Evolutionary conservation across 169 alveolate genomes (phyloP).

Genomic region (Cryptosporidium canis): DNA sequence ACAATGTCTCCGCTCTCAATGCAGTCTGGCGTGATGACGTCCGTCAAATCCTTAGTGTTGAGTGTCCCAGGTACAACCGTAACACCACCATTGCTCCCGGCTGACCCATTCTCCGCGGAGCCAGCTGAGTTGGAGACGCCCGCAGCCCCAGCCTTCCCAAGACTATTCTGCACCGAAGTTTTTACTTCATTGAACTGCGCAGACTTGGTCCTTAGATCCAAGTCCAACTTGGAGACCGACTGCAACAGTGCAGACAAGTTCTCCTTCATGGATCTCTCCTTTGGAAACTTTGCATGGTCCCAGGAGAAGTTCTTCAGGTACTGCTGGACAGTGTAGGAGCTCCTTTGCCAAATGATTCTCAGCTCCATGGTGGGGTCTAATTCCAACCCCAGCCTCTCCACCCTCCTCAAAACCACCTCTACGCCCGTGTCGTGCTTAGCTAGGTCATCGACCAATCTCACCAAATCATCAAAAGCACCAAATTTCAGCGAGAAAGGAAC

Average conservation of each 20-base stretch:
- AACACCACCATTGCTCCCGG: neutral
- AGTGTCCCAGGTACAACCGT: slow-evolving; percentile 17
- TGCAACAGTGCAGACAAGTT: slow-evolving; percentile 83
- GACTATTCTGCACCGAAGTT: slow-evolving; percentile 59
- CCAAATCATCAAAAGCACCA: slow-evolving; percentile 83
- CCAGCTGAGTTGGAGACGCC: neutral
- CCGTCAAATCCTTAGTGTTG: slow-evolving; percentile 80
- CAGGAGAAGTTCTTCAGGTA: slow-evolving; percentile 85
- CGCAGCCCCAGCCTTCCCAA: slow-evolving; percentile 6
- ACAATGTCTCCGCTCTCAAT: slow-evolving; percentile 82
- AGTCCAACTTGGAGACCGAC: slow-evolving; percentile 81
- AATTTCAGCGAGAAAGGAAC: slow-evolving; percentile 84
- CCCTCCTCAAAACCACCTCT: slow-evolving; percentile 81
- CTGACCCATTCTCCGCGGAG: neutral
- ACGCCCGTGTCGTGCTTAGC: slow-evolving; percentile 83
- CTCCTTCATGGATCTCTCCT: slow-evolving; percentile 83
- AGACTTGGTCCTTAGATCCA: slow-evolving; percentile 83
- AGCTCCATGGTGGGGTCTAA: slow-evolving; percentile 79
- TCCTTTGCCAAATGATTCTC: slow-evolving; percentile 81
- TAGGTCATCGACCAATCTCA: slow-evolving; percentile 83
- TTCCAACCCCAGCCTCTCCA: slow-evolving; percentile 79
- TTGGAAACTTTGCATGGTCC: slow-evolving; percentile 90
- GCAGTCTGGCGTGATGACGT: slow-evolving; percentile 86
- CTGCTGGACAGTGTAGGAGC: slow-evolving; percentile 80
- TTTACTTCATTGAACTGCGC: slow-evolving; percentile 85